phyloP scores from a whole-genome alignment of 108 stramenopile genomes.

The Pseudonitzschia pungens region DNA sequence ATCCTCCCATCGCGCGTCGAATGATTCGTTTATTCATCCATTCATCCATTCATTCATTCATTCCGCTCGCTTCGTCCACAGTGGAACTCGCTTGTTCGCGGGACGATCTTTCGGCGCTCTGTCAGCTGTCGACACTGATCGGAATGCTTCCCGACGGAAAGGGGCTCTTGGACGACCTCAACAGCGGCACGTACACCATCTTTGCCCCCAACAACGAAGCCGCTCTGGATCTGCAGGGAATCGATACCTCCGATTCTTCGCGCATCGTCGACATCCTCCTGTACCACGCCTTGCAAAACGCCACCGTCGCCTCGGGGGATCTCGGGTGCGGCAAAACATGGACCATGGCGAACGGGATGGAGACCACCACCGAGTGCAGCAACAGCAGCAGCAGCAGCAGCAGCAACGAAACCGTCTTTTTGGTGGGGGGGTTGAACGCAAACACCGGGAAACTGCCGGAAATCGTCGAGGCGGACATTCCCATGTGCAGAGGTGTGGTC shows the following conservation, averaged over 20 bases:
- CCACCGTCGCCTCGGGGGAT: neutral
- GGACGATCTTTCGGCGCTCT: neutral
- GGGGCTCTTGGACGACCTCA: neutral
- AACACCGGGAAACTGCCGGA: neutral
- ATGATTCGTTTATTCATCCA: too few species aligned
- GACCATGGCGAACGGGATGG: slow-evolving; percentile 37
- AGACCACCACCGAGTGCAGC: slow-evolving; percentile 21
- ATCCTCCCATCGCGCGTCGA: too few species aligned
- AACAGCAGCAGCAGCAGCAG: neutral
- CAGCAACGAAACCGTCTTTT: neutral
- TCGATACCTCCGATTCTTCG: neutral
- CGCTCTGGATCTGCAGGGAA: slow-evolving; percentile 25
- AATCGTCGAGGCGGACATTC: slow-evolving; percentile 6
- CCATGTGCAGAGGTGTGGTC: neutral
- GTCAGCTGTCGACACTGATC: neutral
- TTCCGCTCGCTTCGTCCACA: neutral
- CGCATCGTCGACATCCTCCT: slow-evolving; percentile 21
- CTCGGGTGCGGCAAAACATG: slow-evolving; percentile 21
- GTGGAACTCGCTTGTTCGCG: neutral
- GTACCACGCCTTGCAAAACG: slow-evolving; percentile 9
- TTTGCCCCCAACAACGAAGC: slow-evolving; percentile 58
- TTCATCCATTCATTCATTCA: too few species aligned
- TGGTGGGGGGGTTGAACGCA: slow-evolving; percentile 14
- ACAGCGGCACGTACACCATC: slow-evolving; percentile 10
- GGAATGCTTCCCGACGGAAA: neutral